Percentiles rank a stretch among this genome's conserved stretches.
phyloP scores from a whole-genome alignment of 192 early-diverging fungal genomes.

The Backusella psychrophila region DNA sequence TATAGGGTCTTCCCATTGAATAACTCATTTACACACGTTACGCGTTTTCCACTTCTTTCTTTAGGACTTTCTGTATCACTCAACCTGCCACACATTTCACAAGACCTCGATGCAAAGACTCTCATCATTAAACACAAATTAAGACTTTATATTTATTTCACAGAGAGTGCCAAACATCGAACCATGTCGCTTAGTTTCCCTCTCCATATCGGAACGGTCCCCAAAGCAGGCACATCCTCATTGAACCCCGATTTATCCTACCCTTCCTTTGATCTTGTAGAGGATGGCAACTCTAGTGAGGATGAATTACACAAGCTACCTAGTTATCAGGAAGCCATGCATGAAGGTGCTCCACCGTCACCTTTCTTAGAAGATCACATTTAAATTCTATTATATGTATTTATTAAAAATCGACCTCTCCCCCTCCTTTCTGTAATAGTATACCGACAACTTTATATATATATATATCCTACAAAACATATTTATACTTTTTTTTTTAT shows the following conservation, averaged over 20 bases:
- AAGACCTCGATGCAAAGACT: not conserved
- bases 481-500: not conserved
- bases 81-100: slow-evolving; percentile 6
- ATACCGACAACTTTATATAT: not conserved
- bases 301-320: not conserved
- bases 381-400: not conserved
- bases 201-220: not conserved
- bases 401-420: not conserved
- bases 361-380: slow-evolving; percentile 10
- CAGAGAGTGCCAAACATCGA: not conserved
- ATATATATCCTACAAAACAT: not conserved
- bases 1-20: too few relatives aligned
- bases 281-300: not conserved
- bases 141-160: not conserved
- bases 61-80: not conserved
- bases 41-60: not conserved
- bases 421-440: not conserved
- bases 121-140: slow-evolving; percentile 1
- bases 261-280: not conserved
- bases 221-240: not conserved
- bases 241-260: not conserved
- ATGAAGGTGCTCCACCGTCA: slow-evolving; percentile 6
- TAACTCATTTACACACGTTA: too few relatives aligned
- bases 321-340: slow-evolving; percentile 8
- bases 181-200: slow-evolving; percentile 1